Evolutionary conservation across 2,329 filamentous ascomycete genomes (phyloP), one percentile per base, ranked within the genome.

Genomic region (Scleromitrula shiraiana): DNA sequence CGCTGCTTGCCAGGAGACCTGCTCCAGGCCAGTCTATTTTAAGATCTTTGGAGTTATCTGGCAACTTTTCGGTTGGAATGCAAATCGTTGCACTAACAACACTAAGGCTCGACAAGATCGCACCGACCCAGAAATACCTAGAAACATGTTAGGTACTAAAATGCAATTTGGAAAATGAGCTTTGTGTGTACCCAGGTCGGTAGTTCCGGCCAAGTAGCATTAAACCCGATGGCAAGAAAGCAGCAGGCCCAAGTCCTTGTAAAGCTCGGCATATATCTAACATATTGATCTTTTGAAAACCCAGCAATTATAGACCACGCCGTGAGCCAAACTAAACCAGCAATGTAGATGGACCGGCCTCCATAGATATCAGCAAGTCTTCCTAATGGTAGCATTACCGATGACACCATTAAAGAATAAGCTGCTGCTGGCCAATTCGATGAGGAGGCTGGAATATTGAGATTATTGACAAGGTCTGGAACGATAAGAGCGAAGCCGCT

Each of bases 401-500:
- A 65, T 9, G 69, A 70, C 1, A 70, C 70, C 1, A 74, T 67
- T 52, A 82, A 56, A 7, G 81, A 78, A 32, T 78, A 75, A 41
- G 78, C 72, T 55, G 64, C 80, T 65, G 65, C 77, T 59, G 64
- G 82, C 83, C 77, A 85, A 66, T 66, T 85, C 65, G 58, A 75
- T 58, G 57, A 77, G 39, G 57, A 71, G 61, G 63, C 72, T 0
- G 84, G 78, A 30, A 90, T 87, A 29, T 77, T 46, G 4, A 90
- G 72, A 1, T 76, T 72, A 8, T 64, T 60, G 8, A 78, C 69
- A 2, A 90, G 65, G 0, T 75, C 76, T 1, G 86, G 85, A 0
- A 88, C 65, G 17, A 89, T 74, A 57, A 82, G 81, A 53, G 73
- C 74, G 63, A 89, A 91, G 32, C 87, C 86, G 33, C 80, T 83